phyloP scores from a whole-genome alignment of 2,329 filamentous ascomycete species.

The Xylariaceae sp. region DNA sequence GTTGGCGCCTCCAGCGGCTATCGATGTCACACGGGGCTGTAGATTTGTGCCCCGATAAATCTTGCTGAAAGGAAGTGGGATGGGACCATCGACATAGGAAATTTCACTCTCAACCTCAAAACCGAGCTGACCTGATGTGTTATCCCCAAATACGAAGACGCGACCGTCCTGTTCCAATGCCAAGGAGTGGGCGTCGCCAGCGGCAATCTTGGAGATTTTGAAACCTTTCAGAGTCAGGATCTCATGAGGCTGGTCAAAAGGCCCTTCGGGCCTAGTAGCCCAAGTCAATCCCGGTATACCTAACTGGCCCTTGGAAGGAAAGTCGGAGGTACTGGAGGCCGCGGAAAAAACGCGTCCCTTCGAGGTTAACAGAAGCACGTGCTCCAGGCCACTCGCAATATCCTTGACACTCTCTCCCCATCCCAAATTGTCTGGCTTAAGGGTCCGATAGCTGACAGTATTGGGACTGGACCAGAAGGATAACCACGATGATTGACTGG shows the following conservation, averaged over 20 bases:
- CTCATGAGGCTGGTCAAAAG: constrained; percentile 80
- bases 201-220: constrained; percentile 68
- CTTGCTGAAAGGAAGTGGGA: constrained; percentile 63
- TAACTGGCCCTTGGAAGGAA: constrained; percentile 79
- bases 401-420: constrained; percentile 71
- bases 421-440: constrained; percentile 61
- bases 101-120: constrained; percentile 63
- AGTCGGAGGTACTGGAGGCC: constrained; percentile 74
- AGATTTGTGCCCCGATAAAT: constrained; percentile 67
- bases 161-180: constrained; percentile 71
- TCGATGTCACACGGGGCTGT: constrained; percentile 63
- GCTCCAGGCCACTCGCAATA: constrained; percentile 76
- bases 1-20: constrained; percentile 82
- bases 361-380: constrained; percentile 80
- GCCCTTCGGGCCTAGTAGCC: constrained; percentile 68
- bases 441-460: constrained; percentile 64
- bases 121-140: constrained; percentile 87
- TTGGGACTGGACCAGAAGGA: constrained; percentile 60
- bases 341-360: constrained; percentile 83
- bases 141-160: constrained; percentile 87
- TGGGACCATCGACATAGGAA: constrained; percentile 63
- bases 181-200: constrained; percentile 83
- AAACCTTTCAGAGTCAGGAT: constrained; percentile 67
- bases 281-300: constrained; percentile 81
- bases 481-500: constrained; percentile 63